Percentiles rank a stretch among this genome's conserved stretches.
phyloP scores from a whole-genome alignment of 2,329 filamentous ascomycete species.

The Pseudogymnoascus sp. region DNA sequence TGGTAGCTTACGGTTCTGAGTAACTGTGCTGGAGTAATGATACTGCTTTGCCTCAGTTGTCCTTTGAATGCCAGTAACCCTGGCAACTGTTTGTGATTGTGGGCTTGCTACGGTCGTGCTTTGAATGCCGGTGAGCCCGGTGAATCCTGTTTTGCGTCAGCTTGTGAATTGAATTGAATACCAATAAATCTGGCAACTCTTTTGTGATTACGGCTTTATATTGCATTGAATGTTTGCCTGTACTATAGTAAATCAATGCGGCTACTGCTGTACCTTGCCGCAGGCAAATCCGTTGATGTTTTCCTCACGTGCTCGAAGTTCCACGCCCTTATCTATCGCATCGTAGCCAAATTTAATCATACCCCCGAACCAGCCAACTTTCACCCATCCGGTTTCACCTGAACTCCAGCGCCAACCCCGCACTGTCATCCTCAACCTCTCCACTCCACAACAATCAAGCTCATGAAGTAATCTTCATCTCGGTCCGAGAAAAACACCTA shows the following conservation, averaged over 20 bases:
- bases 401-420: conserved; percentile 3
- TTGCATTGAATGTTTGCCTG: not conserved
- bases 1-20: conserved; percentile 3
- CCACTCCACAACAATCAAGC: not conserved
- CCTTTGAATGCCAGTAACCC: conserved; percentile 1
- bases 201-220: not conserved
- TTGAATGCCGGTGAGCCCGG: not conserved
- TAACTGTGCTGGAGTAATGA: conserved; percentile 10
- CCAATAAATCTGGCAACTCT: not conserved
- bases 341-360: conserved; percentile 1
- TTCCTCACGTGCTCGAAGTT: conserved; percentile 1
- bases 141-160: not conserved
- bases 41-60: conserved; percentile 2
- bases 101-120: not conserved
- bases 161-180: not conserved
- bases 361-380: not conserved
- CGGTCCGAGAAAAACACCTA: not conserved
- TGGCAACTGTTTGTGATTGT: not conserved
- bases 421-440: conserved; percentile 6
- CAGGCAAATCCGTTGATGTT: not conserved
- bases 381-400: conserved; percentile 3
- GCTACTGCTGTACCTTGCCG: not conserved
- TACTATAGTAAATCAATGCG: not conserved
- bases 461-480: not conserved
- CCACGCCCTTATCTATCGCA: not conserved